These are phyloP conservation scores for Alternaria ethzedia DNA, from an alignment of 2,329 filamentous ascomycete species.

Conservation along the genomic window DNA sequence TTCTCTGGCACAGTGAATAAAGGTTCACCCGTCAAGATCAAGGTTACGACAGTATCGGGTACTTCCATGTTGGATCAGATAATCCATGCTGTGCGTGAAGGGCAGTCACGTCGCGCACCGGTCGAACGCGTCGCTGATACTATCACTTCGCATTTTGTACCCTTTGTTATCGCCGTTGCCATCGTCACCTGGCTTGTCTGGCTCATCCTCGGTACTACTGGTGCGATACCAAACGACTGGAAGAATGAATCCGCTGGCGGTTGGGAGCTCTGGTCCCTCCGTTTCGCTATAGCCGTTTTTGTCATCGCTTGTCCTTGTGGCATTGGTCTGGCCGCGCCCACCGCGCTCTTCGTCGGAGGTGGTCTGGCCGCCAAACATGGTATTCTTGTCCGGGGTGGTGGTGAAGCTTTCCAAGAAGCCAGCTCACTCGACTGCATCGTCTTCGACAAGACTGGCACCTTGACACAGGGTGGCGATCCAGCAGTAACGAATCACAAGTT, in stretches of 20 bases:
- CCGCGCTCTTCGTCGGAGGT: slow-evolving; percentile 81
- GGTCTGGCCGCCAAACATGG: slow-evolving; percentile 80
- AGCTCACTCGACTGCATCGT: slow-evolving; percentile 79
- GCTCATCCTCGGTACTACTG: slow-evolving; percentile 68
- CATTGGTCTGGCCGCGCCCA: slow-evolving; percentile 82
- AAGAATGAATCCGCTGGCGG: slow-evolving; percentile 63
- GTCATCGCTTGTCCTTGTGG: slow-evolving; percentile 88
- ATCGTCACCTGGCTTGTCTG: slow-evolving; percentile 75
- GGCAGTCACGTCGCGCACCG: slow-evolving; percentile 76
- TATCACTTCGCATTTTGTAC: slow-evolving; percentile 79
- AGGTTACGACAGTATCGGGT: slow-evolving; percentile 69
- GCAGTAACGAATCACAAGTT: slow-evolving; percentile 65
- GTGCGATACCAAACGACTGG: slow-evolving; percentile 63
- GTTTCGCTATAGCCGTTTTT: slow-evolving; percentile 86
- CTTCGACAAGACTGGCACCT: slow-evolving; percentile 87
- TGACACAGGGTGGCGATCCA: slow-evolving; percentile 76
- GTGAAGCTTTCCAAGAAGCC: slow-evolving; percentile 85
- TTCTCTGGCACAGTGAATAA: slow-evolving; percentile 80
- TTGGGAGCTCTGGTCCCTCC: slow-evolving; percentile 75
- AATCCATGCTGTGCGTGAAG: slow-evolving; percentile 76
- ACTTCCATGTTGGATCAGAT: slow-evolving; percentile 82
- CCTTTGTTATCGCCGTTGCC: slow-evolving; percentile 72
- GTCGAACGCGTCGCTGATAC: slow-evolving; percentile 77
- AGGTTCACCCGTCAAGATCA: slow-evolving; percentile 65
- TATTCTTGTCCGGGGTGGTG: slow-evolving; percentile 82